Evolutionary conservation across 164 flowering plant genomes (phyloP).

Genomic region (Euptelea pleiosperma): DNA sequence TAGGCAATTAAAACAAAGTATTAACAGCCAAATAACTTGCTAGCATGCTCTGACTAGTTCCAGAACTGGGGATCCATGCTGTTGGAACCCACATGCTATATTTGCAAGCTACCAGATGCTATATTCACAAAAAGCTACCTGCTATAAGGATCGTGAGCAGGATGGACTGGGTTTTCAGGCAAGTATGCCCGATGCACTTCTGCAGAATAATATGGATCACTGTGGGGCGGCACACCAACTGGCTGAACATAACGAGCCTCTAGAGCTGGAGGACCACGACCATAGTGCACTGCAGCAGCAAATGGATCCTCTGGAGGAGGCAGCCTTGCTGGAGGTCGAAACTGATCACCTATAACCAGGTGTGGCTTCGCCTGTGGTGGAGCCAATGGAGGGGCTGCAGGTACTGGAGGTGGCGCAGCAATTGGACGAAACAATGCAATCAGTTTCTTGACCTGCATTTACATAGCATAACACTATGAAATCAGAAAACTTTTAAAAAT

Average conservation of each 20-base stretch:
- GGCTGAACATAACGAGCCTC: slow-evolving; percentile 15
- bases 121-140: slow-evolving; percentile 19
- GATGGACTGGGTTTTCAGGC: slow-evolving; percentile 12
- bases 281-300: slow-evolving; percentile 4
- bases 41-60: too few relatives aligned
- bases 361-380: slow-evolving; percentile 5
- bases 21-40: too few relatives aligned
- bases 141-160: slow-evolving; percentile 24
- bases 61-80: too few relatives aligned
- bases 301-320: slow-evolving; percentile 11
- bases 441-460: slow-evolving; percentile 33
- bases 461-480: neutral
- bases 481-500: neutral
- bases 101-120: neutral
- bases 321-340: neutral
- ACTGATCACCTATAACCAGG: neutral
- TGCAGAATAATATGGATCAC: slow-evolving; percentile 11
- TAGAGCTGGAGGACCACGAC: slow-evolving; percentile 5
- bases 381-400: too few relatives aligned
- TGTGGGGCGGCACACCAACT: neutral
- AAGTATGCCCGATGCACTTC: slow-evolving; percentile 20
- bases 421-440: slow-evolving; percentile 33
- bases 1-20: neutral
- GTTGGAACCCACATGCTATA: neutral
- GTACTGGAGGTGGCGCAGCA: slow-evolving; percentile 11